Evolutionary conservation across 345 rosid species (phyloP).

Genomic region (Arabidopsis suecica): DNA sequence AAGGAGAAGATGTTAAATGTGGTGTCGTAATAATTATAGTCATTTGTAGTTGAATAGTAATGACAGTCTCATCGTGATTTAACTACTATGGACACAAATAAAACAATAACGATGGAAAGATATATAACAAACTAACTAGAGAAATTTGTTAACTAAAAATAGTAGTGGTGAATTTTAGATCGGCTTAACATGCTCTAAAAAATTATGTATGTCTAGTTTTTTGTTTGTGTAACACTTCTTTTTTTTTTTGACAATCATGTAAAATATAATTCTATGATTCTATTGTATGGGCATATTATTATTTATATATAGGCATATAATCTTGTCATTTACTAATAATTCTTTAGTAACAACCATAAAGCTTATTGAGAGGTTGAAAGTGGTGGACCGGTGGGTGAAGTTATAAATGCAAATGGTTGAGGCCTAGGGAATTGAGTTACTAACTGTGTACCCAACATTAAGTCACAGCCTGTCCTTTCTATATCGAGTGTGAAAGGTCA

Average conservation of each 20-base stretch:
- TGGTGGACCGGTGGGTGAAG: conserved; percentile 31
- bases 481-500: conserved; percentile 33
- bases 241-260: background rate
- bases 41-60: conserved; percentile 27
- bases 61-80: background rate
- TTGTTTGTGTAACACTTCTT: background rate
- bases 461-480: conserved; percentile 34
- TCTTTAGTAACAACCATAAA: background rate
- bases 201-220: background rate
- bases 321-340: background rate
- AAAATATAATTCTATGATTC: too few species aligned
- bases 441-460: background rate
- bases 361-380: background rate
- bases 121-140: background rate
- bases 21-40: conserved; percentile 18
- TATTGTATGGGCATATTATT: background rate
- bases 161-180: background rate
- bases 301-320: background rate
- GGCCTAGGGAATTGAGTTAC: conserved; percentile 38
- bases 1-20: conserved; percentile 37
- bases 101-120: background rate
- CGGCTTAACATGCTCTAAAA: too few species aligned
- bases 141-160: background rate
- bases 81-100: background rate
- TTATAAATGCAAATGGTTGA: conserved; percentile 39